Evolutionary conservation across 441 rosid species (phyloP), one percentile per base, ranked within the genome.

Genomic region (Sinapis alba): DNA sequence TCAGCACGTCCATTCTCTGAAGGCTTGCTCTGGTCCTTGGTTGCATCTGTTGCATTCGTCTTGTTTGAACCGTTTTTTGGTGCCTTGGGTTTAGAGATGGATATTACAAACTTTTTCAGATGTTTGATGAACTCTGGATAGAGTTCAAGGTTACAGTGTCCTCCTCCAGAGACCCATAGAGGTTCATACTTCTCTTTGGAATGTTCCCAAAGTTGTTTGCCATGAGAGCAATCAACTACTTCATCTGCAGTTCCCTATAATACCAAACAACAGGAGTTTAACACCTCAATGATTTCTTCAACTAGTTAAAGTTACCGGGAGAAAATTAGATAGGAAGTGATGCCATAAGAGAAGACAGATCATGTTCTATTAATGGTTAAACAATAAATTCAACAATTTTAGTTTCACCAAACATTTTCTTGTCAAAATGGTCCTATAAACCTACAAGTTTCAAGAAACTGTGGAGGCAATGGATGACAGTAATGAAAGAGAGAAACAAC

Each of bases 71-170:
- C 77, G 56, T 68, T 80, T 60, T 81, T 65, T 28, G 83, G 76
- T 62, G 83, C 72, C 67, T 83, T 88, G 56, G 87, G 68, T 84
- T 93, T 95, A 69, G 84, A 84, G 18, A 95, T 65, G 6, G 87
- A 76, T 56, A 86, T 32, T 43, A 95, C 96, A 54, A 88, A 95
- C 69, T 91, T 95, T 88, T 91, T 95, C 67, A 95, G 83, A 77
- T 95, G 95, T 75, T 81, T 91, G 41, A 91, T 91, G 87, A 86
- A 95, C 80, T 95, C 96, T 3, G 98, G 92, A 78, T 88, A 95
- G 11, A 91, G 92, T 84, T 95, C 99, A 12, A 95, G 90, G 68
- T 95, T 91, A 83, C 92, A 90, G 76, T 95, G 99, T 20, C 95
- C 95, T 7, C 99, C 99, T 41, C 99, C 97, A 58, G 45, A 86